phyloP scores from a whole-genome alignment of 345 rosid species.

The Eucalyptus polybractea region DNA sequence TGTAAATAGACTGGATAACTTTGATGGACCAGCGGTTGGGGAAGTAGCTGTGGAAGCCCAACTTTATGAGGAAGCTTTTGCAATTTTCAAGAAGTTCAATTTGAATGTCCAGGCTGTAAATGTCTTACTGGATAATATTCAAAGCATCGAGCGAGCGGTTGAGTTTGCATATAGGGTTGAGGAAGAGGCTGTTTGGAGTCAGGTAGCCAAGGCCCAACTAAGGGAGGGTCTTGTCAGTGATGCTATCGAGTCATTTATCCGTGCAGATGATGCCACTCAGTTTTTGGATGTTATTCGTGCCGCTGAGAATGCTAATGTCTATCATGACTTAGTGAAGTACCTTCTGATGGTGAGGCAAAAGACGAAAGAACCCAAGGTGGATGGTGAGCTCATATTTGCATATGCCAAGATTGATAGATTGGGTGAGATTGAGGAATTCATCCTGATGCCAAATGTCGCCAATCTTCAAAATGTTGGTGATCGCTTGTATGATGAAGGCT shows the following conservation, averaged over 20 bases:
- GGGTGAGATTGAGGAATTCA: constrained; percentile 84
- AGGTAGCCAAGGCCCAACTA: constrained; percentile 91
- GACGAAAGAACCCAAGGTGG: constrained; percentile 91
- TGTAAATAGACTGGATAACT: constrained; percentile 84
- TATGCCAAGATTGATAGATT: constrained; percentile 90
- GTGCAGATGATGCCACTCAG: constrained; percentile 48
- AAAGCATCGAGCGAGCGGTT: constrained; percentile 44
- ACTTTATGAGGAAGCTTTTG: constrained; percentile 60
- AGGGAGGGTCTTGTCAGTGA: constrained; percentile 93
- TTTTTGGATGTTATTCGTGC: constrained; percentile 29
- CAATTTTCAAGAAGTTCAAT: constrained; percentile 36
- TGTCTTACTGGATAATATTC: constrained; percentile 24
- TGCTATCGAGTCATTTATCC: constrained; percentile 93
- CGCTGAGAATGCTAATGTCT: constrained; percentile 45
- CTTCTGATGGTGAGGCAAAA: constrained; percentile 97
- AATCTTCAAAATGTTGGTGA: constrained; percentile 93
- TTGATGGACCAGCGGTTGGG: constrained; percentile 98
- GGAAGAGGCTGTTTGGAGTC: constrained; percentile 98
- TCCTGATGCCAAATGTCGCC: constrained; percentile 98
- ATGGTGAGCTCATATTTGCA: constrained; percentile 85
- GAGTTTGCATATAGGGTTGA: constrained; percentile 96
- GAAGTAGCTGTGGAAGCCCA: constrained; percentile 94
- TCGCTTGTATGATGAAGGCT: constrained; percentile 72
- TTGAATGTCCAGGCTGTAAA: constrained; percentile 32
- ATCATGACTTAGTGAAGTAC: constrained; percentile 89